These are phyloP conservation scores for Nepenthes alata DNA, from an alignment of 179 eudicot genomes.

Conservation along the genomic window DNA sequence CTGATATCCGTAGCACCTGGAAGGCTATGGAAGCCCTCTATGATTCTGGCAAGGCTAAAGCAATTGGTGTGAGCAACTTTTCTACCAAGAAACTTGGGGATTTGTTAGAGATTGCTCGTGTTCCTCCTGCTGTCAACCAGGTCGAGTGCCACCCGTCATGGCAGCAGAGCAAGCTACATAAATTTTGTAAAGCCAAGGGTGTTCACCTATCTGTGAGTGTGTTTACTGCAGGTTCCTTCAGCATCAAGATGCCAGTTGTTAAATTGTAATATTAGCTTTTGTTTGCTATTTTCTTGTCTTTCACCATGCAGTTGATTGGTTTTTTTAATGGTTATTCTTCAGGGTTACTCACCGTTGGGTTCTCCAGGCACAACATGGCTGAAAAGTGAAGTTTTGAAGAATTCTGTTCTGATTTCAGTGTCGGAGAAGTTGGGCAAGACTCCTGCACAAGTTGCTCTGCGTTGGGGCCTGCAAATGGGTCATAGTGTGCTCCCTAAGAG, in stretches of 20 bases:
- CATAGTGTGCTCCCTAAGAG: slow-evolving; percentile 59
- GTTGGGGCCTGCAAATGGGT: slow-evolving; percentile 59
- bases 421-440: slow-evolving; percentile 42
- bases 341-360: slow-evolving; percentile 50
- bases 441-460: slow-evolving; percentile 51
- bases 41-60: slow-evolving; percentile 67
- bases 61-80: slow-evolving; percentile 84
- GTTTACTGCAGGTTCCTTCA: not conserved
- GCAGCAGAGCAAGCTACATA: slow-evolving; percentile 52
- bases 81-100: slow-evolving; percentile 60
- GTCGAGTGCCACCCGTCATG: slow-evolving; percentile 80
- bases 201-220: slow-evolving; percentile 67
- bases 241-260: too few relatives aligned
- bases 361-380: slow-evolving; percentile 30
- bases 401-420: slow-evolving; percentile 20
- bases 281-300: not conserved
- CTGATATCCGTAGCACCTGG: slow-evolving; percentile 76
- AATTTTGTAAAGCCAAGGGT: slow-evolving; percentile 58
- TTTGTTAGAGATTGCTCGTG: slow-evolving; percentile 49
- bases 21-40: slow-evolving; percentile 72
- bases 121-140: slow-evolving; percentile 84
- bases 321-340: not conserved
- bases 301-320: not conserved
- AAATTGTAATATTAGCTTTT: not conserved
- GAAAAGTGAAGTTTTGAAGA: slow-evolving; percentile 33